Percentiles rank a stretch among this genome's conserved stretches.
phyloP scores from a whole-genome alignment of 2,329 filamentous ascomycete genomes.

The Exophiala viscosa region DNA sequence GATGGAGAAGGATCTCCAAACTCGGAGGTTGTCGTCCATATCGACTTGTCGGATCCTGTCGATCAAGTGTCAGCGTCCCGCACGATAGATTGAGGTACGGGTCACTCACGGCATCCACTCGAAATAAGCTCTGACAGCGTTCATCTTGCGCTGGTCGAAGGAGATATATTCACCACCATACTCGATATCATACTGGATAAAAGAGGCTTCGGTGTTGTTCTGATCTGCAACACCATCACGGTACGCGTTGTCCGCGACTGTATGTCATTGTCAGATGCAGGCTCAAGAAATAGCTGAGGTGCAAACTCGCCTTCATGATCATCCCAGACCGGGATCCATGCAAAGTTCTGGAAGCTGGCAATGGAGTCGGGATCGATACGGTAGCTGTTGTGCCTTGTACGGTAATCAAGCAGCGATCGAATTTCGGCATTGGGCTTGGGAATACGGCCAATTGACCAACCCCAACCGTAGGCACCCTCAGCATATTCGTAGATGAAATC shows the following conservation, averaged over 20 bases:
- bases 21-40: constrained; percentile 65
- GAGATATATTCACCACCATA: constrained; percentile 30
- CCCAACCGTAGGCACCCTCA: constrained; percentile 50
- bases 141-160: constrained; percentile 70
- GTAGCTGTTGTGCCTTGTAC: constrained; percentile 56
- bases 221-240: constrained; percentile 58
- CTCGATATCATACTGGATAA: constrained; percentile 52
- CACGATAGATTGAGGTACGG: no score
- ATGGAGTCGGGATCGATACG: constrained; percentile 60
- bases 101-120: constrained; percentile 25
- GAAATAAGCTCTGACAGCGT: constrained; percentile 59
- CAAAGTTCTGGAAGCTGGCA: constrained; percentile 53
- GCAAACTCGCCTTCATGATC: constrained; percentile 45
- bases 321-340: constrained; percentile 65
- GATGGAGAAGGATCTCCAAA: constrained; percentile 65
- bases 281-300: constrained; percentile 14
- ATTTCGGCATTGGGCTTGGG: constrained; percentile 53
- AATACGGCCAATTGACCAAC: constrained; percentile 50
- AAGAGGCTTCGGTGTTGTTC: constrained; percentile 66
- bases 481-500: constrained; percentile 61
- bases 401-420: constrained; percentile 49
- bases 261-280: constrained; percentile 18
- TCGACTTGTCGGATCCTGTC: constrained; percentile 51
- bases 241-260: constrained; percentile 64
- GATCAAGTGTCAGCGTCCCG: no score